These are phyloP conservation scores for Vigna mungo DNA, from an alignment of 306 rosid genomes.

Conservation along the genomic window DNA sequence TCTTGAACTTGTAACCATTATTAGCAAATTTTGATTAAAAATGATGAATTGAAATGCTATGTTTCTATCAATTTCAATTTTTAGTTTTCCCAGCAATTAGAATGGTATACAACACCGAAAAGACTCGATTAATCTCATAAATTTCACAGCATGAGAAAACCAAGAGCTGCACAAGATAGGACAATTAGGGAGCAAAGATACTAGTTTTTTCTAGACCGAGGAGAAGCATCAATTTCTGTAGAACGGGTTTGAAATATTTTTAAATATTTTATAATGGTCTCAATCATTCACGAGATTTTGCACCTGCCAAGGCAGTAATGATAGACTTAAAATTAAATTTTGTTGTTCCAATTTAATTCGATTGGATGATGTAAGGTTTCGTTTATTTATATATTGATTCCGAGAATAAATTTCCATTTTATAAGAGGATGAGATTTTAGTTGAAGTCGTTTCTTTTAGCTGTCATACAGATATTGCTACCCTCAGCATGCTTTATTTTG, in stretches of 20 bases:
- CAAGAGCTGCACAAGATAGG: neutral
- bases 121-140: neutral
- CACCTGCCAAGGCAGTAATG: neutral
- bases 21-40: neutral
- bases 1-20: neutral
- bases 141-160: neutral
- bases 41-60: neutral
- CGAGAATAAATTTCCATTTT: neutral
- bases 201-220: neutral
- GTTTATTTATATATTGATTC: neutral
- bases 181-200: neutral
- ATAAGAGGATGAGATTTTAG: neutral
- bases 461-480: too few species aligned
- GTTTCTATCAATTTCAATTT: neutral
- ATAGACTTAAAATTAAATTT: neutral
- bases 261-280: neutral
- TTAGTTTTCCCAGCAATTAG: constrained; percentile 8
- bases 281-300: neutral
- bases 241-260: too few species aligned
- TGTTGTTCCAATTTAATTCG: neutral
- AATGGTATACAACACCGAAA: too few species aligned
- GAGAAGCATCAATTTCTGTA: neutral
- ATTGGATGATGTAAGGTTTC: neutral
- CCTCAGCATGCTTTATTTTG: too few species aligned
- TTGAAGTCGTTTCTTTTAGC: too few species aligned